Evolutionary conservation across 1,284 basidiomycete genomes (phyloP), one percentile per base, ranked within the genome.

Genomic region (Heliocybe sulcata): DNA sequence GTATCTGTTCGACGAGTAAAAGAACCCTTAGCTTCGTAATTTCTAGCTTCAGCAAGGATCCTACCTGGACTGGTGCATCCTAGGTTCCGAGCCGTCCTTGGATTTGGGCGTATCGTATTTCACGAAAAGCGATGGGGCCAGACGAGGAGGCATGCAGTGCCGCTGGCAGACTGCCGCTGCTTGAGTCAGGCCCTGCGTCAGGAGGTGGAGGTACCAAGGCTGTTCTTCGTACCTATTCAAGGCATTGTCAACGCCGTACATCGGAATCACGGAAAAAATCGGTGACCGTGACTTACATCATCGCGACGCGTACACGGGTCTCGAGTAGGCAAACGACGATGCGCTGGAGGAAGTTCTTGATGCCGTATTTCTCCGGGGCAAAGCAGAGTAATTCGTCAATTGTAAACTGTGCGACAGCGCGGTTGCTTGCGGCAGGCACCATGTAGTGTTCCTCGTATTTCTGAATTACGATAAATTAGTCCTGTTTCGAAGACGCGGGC

Each of bases 371-470:
- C 22, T 69, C 58, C 0, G 76, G 75, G 9, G 73, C 61, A n/a
- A 60, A 55, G 47, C 65, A 66, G 1, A 76, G 60, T 0, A 77
- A 61, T 55, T 76, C 73, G 11, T 71, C 67, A 1, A 67, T 63
- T 0, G 75, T 77, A 53, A 63, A 64, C 0, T 55, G 57, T 1
- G 72, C 72, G 10, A 77, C 66, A 1, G 68, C 64, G 35, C 66
- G 61, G 56, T 77, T 77, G 1, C 65, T 67, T 51, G 71, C 52
- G 2, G 70, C 67, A 10, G 75, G 74, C 1, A 74, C 56, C 73
- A 77, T 75, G 51, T 67, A 48, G 4, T 56, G 55, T 45, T 67
- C 56, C 58, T 77, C 76, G 55, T 77, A 79, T 1, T 63, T 64
- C 73, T 76, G 50, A 6, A 16, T 16, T 14, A 8, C 16, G 20